phyloP scores from a whole-genome alignment of 345 rosid species.

The Camelina neglecta region DNA sequence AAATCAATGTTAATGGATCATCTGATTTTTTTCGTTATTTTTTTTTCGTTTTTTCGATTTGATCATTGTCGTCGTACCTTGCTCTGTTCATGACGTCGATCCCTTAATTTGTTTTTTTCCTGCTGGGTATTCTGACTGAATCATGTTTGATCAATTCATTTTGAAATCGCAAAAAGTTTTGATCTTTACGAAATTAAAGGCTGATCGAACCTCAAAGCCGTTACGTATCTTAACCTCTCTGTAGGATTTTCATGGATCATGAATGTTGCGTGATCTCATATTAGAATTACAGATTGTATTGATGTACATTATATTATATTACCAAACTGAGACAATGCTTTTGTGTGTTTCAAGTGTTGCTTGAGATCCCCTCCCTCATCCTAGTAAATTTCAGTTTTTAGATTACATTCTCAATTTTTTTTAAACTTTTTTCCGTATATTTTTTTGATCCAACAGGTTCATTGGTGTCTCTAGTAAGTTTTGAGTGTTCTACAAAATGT shows the following conservation, averaged over 20 bases:
- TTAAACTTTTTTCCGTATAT: not conserved
- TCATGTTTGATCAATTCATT: constrained; percentile 16
- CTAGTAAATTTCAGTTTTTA: not conserved
- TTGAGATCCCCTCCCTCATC: constrained; percentile 1
- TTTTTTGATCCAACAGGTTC: constrained; percentile 13
- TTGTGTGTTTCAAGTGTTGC: not conserved
- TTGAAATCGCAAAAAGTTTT: constrained; percentile 15
- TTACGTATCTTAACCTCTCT: not conserved
- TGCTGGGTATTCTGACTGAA: not conserved
- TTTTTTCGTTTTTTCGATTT: not conserved
- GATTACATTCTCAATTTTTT: not conserved
- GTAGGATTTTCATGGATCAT: constrained; percentile 8
- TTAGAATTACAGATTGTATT: not conserved
- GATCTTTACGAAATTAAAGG: not conserved
- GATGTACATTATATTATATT: not conserved
- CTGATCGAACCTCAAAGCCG: constrained; percentile 1
- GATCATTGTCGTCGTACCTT: not conserved
- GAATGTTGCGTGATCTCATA: constrained; percentile 14
- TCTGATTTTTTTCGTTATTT: not conserved
- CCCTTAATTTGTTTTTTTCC: not conserved
- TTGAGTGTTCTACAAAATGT: constrained; percentile 52
- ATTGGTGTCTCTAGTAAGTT: not conserved
- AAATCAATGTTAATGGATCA: constrained; percentile 12
- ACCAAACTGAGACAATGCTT: not conserved
- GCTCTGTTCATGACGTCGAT: constrained; percentile 11